Evolutionary conservation across 345 rosid species (phyloP).

Genomic region (Eucalyptus shirleyi): DNA sequence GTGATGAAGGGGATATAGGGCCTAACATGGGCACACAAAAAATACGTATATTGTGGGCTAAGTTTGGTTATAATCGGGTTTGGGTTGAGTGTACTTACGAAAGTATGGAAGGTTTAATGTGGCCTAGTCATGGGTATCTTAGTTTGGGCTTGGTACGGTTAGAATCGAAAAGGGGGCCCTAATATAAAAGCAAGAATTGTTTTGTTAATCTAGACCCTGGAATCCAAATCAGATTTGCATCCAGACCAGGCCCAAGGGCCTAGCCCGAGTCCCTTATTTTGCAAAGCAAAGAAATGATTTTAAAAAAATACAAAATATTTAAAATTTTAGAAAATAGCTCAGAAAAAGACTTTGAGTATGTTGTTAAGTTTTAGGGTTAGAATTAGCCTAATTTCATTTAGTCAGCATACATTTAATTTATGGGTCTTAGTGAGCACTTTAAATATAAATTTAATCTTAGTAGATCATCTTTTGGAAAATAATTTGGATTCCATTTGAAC

Average conservation of each 20-base stretch:
- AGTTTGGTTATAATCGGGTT: neutral
- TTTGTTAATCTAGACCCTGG: accelerated
- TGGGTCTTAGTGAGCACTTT: neutral
- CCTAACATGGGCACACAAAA: neutral
- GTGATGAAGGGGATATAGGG: neutral
- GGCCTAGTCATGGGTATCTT: neutral
- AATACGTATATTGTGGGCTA: neutral
- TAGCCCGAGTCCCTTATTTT: neutral
- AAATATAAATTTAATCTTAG: too few relatives aligned
- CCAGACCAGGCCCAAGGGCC: neutral
- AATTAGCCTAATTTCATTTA: neutral
- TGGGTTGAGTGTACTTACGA: neutral
- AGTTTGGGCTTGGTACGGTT: neutral
- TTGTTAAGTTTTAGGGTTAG: neutral
- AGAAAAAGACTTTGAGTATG: neutral
- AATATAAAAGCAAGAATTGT: neutral
- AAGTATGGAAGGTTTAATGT: neutral
- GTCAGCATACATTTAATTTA: neutral
- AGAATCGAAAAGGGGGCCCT: neutral
- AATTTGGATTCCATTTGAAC: neutral
- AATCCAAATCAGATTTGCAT: neutral
- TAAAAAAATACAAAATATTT: too few relatives aligned
- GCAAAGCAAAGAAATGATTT: neutral
- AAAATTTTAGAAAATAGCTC: neutral
- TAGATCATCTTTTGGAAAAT: neutral